Evolutionary conservation across 2,329 filamentous ascomycete species (phyloP), one percentile per base, ranked within the genome.

Genomic region (Apiospora malaysiana): DNA sequence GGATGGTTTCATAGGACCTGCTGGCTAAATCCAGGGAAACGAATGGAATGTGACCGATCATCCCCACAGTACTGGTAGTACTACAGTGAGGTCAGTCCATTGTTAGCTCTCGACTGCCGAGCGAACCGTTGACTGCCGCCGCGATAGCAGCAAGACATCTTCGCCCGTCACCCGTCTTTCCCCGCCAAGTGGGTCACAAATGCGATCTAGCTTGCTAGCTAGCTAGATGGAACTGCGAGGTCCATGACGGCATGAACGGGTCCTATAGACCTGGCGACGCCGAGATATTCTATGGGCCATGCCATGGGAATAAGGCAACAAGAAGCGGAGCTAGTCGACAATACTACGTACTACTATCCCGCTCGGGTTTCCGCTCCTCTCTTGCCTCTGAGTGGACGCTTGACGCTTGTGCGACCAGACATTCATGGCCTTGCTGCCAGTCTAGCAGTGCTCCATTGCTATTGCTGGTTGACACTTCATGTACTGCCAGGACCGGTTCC

Each of bases 211-310:
- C n/a, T n/a, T n/a, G n/a, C n/a, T n/a, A n/a, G n/a, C n/a, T n/a
- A n/a, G n/a, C n/a, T n/a, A 37, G 25, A 59, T 59, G 51, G 51
- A 59, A 27, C 51, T 16, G 18, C 16, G 7, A 37, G 32, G 32
- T 63, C 56, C 56, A 63, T 63, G 56, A 63, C 56, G 56, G 56
- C 56, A 63, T 63, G 32, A 40, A 63, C 56, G 56, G 56, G 32
- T 63, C 18, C 18, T 32, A 32, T 32, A 32, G 32, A 63, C 56
- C 56, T 63, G 56, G 56, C 32, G n/a, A 63, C 32, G 56, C 56
- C 56, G 56, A 40, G 32, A 9, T 23, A 14, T 59, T 21, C 51
- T 37, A 37, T 37, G 27, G 51, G 27, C 25, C 49, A 10, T 37
- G 51, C 2, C 27, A 37, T 37, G 18, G 51, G 18, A n/a, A 59